Base-by-base conservation (phyloP, 2,329 filamentous ascomycete genomes). In the Fusarium sp. region DNA sequence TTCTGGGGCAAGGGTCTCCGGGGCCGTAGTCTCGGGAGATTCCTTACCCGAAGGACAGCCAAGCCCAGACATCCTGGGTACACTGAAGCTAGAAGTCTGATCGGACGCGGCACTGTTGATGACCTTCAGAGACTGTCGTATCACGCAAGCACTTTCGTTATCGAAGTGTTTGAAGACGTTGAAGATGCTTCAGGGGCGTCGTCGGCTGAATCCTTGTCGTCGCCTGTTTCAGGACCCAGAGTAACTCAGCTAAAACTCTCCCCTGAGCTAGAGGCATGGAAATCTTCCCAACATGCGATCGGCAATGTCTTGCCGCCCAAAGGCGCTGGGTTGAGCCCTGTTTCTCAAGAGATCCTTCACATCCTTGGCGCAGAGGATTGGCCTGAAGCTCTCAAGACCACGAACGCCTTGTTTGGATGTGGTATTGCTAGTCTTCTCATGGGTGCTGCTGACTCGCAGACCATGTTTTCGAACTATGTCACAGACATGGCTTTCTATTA, bases 381-480 rank as follows among this genome's bases (percentile, higher is more conserved):
- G 73, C 73, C 73, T 11, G 73, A 74, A 31, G 73, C 73, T 6
- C 50, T 75, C 38, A 72, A 72, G 56, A 75, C 73, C 2, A 75
- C 72, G 12, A 75, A 75, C 29, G 73, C 73, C 7, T 25, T 75
- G 29, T 75, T 75, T 9, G 73, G 73, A 18, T 75, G 73, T 20
- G 73, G 73, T 1, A 75, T 75, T 29, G 73, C 73, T 29, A 75
- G 73, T 49, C 53, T 75, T 12, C 62, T 75, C 14, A 75, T 75
- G 73, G 73, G 73, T 15, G 73, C 73, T 4, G 73, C 73, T 4
- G 73, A 75, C 17, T 61, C 57, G 9, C 12, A 9, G 8, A 75
- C 73, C 55, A 75, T 75, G 73, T 75, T 75, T 58, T 75, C 73
- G 38, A 75, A 75, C 45, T 75, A 75, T 25, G 71, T 75, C 4